Conservation (phyloP, 768 basidiomycete genomes). For the Hypholoma fasciculare region DNA sequence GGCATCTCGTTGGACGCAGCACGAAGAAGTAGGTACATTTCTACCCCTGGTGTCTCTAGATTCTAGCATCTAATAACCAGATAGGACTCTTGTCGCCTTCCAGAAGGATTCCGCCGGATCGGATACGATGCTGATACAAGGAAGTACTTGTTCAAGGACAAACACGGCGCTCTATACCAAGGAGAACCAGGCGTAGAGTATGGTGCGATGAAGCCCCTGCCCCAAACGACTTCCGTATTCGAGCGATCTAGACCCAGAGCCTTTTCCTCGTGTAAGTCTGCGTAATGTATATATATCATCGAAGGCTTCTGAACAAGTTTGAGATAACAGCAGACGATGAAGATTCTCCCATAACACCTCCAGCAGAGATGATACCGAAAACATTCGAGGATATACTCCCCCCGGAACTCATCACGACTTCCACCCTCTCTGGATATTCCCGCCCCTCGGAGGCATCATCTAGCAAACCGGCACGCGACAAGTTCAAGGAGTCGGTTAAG, state of each 20-base stretch:
- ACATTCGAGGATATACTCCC: slow-evolving; percentile 38
- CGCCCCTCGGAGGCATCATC: not conserved
- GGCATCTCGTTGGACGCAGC: not conserved
- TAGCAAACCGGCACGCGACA: slow-evolving; percentile 6
- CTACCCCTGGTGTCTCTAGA: not conserved
- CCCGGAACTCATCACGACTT: slow-evolving; percentile 41
- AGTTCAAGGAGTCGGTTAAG: slow-evolving; percentile 30
- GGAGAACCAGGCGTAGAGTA: slow-evolving; percentile 45
- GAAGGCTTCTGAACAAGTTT: too few relatives aligned
- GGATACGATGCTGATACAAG: slow-evolving; percentile 55
- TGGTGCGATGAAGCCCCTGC: slow-evolving; percentile 41
- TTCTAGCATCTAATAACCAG: not conserved
- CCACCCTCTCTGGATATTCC: slow-evolving; percentile 25
- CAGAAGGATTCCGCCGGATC: slow-evolving; percentile 48
- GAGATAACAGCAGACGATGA: not conserved
- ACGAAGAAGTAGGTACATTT: not conserved
- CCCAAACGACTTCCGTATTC: slow-evolving; percentile 8
- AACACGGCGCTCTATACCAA: slow-evolving; percentile 41
- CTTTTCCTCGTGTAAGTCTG: slow-evolving; percentile 23
- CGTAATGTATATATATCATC: too few relatives aligned
- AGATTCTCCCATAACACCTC: slow-evolving; percentile 1
- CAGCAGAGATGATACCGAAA: not conserved
- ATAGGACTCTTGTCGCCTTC: slow-evolving; percentile 40
- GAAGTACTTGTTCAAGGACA: slow-evolving; percentile 51
- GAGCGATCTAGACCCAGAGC: slow-evolving; percentile 20